Conservation (phyloP, 2,329 filamentous ascomycete species). For the Thelonectria rubi region DNA sequence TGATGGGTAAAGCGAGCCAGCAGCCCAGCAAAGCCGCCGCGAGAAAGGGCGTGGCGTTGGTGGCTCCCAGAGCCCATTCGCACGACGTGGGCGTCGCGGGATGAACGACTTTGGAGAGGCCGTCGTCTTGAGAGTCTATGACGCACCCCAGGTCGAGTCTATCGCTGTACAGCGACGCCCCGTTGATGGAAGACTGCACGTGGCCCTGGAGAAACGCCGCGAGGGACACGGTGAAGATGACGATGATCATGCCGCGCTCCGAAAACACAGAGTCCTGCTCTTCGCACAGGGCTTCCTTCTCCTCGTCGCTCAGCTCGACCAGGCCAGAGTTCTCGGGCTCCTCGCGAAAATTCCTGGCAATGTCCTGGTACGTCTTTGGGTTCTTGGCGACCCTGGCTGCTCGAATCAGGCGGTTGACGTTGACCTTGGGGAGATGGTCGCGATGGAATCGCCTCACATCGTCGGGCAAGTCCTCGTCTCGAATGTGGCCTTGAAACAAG, state of each 20-base stretch:
- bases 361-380: slow-evolving; percentile 11
- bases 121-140: slow-evolving; percentile 11
- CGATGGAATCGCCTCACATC: slow-evolving; percentile 12
- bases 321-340: not conserved
- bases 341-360: not conserved
- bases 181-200: slow-evolving; percentile 54
- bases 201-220: slow-evolving; percentile 55
- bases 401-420: slow-evolving; percentile 1
- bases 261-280: slow-evolving; percentile 15
- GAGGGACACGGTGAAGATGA: slow-evolving; percentile 49
- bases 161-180: slow-evolving; percentile 44
- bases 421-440: slow-evolving; percentile 5
- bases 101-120: slow-evolving; percentile 44
- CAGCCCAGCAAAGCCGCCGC: slow-evolving; percentile 49
- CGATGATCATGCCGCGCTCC: slow-evolving; percentile 29
- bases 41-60: slow-evolving; percentile 51
- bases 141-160: slow-evolving; percentile 22
- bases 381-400: slow-evolving; percentile 10
- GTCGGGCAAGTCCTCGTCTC: slow-evolving; percentile 12
- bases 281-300: not conserved
- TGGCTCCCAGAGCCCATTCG: slow-evolving; percentile 41
- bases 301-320: not conserved
- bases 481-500: not conserved
- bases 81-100: not conserved
- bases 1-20: slow-evolving; percentile 49